These are phyloP conservation scores for Fusarium abutilonis DNA, from an alignment of 2,329 filamentous ascomycete genomes.

Conservation along the genomic window DNA sequence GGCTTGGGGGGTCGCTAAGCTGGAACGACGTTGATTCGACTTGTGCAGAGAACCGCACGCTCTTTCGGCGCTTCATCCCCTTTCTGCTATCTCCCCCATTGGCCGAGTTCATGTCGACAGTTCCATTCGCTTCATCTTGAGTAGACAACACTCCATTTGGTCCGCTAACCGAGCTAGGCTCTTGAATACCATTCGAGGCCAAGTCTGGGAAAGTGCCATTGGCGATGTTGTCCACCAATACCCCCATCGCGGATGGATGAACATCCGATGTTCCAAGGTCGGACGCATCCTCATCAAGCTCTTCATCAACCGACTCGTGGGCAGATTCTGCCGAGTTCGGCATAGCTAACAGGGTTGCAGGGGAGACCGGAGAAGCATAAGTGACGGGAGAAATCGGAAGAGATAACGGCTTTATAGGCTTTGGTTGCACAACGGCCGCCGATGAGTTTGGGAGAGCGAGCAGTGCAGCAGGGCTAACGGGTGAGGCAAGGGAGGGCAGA, in stretches of 20 bases:
- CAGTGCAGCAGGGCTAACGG: constrained; percentile 58
- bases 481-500: constrained; percentile 42
- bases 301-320: not conserved
- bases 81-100: constrained; percentile 37
- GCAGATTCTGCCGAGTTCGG: constrained; percentile 59
- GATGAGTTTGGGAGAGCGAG: constrained; percentile 66
- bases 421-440: constrained; percentile 16
- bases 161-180: not conserved
- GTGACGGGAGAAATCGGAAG: not conserved
- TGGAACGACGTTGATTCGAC: constrained; percentile 72
- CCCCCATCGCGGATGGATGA: constrained; percentile 5
- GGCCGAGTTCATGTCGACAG: constrained; percentile 21
- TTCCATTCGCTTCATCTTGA: constrained; percentile 12
- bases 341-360: constrained; percentile 58
- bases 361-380: constrained; percentile 55
- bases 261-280: constrained; percentile 12
- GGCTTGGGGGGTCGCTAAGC: constrained; percentile 62
- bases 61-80: constrained; percentile 63
- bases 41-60: constrained; percentile 74
- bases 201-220: constrained; percentile 3
- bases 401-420: constrained; percentile 3
- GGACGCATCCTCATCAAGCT: not conserved
- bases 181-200: not conserved
- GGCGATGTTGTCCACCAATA: constrained; percentile 17
- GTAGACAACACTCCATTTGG: constrained; percentile 1